Percentiles rank a stretch among this genome's conserved stretches.
These are phyloP conservation scores for Epichloe glyceriae DNA, from an alignment of 2,329 filamentous ascomycete genomes.

Conservation along the genomic window DNA sequence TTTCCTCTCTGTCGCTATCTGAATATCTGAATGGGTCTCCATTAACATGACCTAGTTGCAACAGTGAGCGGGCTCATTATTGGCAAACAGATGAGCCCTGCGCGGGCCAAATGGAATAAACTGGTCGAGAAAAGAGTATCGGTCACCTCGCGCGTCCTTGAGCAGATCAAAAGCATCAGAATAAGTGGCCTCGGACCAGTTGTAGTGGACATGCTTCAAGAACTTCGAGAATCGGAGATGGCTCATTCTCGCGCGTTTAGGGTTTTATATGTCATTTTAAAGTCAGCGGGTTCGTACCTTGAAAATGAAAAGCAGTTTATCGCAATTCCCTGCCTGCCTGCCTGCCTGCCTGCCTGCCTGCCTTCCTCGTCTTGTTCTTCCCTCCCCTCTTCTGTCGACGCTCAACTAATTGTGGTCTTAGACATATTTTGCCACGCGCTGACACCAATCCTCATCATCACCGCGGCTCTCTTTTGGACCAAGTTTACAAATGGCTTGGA, in stretches of 20 bases:
- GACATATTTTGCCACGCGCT: slow-evolving; percentile 1
- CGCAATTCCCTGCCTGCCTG: background rate
- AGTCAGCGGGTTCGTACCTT: slow-evolving; percentile 2
- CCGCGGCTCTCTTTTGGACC: slow-evolving; percentile 8
- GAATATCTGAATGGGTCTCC: background rate
- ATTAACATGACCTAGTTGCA: slow-evolving; percentile 17
- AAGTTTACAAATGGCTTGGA: slow-evolving; percentile 1
- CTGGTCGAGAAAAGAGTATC: slow-evolving; percentile 19
- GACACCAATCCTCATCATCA: slow-evolving; percentile 7
- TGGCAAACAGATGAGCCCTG: slow-evolving; percentile 22
- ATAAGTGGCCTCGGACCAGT: slow-evolving; percentile 19
- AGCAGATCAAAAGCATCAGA: slow-evolving; percentile 21
- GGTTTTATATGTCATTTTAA: slow-evolving; percentile 3
- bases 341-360: background rate
- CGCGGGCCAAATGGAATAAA: slow-evolving; percentile 21
- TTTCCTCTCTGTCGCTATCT: background rate
- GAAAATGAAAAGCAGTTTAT: background rate
- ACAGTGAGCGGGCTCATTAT: slow-evolving; percentile 28
- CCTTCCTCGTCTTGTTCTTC: background rate
- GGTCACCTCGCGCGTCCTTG: slow-evolving; percentile 14
- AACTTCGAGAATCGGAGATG: slow-evolving; percentile 9
- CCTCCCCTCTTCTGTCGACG: background rate
- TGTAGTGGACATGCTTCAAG: slow-evolving; percentile 4
- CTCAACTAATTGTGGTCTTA: background rate
- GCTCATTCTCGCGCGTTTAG: slow-evolving; percentile 5